A percentile compares a stretch with the other conserved stretches of the same genome.
Conservation (phyloP, 2,329 filamentous ascomycete genomes). For the Epicoccum nigrum region DNA sequence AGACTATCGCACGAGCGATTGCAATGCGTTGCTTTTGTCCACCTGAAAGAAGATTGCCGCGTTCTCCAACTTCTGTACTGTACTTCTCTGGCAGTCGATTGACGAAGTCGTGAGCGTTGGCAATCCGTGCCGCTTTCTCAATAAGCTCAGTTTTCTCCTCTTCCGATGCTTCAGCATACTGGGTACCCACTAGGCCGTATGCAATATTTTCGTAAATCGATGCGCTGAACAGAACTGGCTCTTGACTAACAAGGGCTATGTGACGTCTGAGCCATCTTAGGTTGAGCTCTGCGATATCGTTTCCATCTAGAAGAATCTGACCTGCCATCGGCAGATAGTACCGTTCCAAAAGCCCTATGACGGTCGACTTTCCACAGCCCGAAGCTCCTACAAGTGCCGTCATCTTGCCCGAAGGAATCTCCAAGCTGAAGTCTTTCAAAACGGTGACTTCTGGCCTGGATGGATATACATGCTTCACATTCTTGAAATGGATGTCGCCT, state of each 20-base stretch:
- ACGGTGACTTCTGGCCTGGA: constrained; percentile 88
- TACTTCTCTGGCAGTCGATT: constrained; percentile 82
- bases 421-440: constrained; percentile 80
- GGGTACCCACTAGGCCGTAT: constrained; percentile 87
- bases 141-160: constrained; percentile 75
- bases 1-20: constrained; percentile 88
- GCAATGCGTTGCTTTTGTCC: constrained; percentile 97
- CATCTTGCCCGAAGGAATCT: constrained; percentile 85
- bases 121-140: constrained; percentile 81
- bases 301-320: constrained; percentile 80
- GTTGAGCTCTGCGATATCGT: constrained; percentile 81
- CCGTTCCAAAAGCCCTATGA: constrained; percentile 88
- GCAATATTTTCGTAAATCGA: constrained; percentile 89
- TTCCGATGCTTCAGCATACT: constrained; percentile 68
- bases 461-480: constrained; percentile 92
- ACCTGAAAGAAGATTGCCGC: constrained; percentile 89
- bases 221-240: constrained; percentile 87
- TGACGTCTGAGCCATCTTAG: constrained; percentile 90
- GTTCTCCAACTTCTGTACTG: constrained; percentile 92
- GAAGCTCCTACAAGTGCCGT: constrained; percentile 94
- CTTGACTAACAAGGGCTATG: constrained; percentile 90
- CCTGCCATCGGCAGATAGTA: constrained; percentile 92
- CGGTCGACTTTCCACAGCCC: constrained; percentile 92
- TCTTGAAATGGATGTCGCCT: constrained; percentile 79
- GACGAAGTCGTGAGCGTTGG: constrained; percentile 95